phyloP scores from a whole-genome alignment of 495 filamentous ascomycete genomes.

The Friedmanniomyces endolithicus region DNA sequence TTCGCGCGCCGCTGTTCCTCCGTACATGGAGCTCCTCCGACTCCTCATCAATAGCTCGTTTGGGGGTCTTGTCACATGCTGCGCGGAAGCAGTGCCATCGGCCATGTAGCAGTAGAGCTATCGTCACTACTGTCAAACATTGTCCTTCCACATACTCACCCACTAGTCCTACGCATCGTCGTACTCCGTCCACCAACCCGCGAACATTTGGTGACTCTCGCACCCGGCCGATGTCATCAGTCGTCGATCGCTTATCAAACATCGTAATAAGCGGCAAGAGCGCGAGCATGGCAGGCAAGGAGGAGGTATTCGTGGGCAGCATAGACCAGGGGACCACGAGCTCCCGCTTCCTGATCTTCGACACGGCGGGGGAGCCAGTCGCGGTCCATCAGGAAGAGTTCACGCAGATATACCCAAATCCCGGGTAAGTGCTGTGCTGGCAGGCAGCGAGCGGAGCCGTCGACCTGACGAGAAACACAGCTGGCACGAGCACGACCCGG shows the following conservation, averaged over 20 bases:
- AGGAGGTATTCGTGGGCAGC: constrained; percentile 48
- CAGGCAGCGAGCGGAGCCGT: background rate
- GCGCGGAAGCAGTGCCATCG: background rate
- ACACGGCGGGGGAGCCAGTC: constrained; percentile 63
- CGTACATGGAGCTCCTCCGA: constrained; percentile 9
- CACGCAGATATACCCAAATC: constrained; percentile 72
- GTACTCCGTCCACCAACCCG: background rate
- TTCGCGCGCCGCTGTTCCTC: constrained; percentile 1
- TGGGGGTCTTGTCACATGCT: background rate
- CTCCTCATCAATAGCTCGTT: background rate
- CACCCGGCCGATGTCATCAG: constrained; percentile 1
- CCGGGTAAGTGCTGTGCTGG: constrained; percentile 70
- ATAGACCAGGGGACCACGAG: constrained; percentile 94
- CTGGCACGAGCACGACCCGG: constrained; percentile 90
- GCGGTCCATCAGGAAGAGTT: constrained; percentile 89
- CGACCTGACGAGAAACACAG: constrained; percentile 33
- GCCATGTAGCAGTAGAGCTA: background rate
- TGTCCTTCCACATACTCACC: background rate
- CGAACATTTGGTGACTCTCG: background rate
- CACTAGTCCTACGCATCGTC: background rate
- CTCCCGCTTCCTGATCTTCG: constrained; percentile 85
- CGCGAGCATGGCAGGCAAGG: constrained; percentile 5
- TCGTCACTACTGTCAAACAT: background rate
- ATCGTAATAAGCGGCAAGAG: background rate
- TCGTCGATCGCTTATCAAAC: constrained; percentile 3